Conservation (phyloP, 2,329 filamentous ascomycete species). For the Neofusicoccum parvum region DNA sequence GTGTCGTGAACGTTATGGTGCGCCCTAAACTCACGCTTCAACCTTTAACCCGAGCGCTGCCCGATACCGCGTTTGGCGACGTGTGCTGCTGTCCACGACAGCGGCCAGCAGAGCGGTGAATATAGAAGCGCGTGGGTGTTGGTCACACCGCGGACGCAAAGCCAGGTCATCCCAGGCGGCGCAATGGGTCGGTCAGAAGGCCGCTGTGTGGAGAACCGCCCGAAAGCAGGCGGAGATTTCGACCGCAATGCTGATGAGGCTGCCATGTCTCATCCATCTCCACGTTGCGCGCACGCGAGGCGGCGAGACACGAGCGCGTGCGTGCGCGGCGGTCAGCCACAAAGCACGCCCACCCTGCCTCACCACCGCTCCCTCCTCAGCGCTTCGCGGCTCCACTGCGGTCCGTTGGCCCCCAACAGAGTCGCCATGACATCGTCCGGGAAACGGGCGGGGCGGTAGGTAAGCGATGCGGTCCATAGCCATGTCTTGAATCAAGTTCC, state of each 20-base stretch:
- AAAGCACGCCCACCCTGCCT: not conserved
- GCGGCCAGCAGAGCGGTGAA: conserved; percentile 15
- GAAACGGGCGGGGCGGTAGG: not conserved
- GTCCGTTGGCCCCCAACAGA: conserved; percentile 8
- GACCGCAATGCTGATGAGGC: conserved; percentile 2
- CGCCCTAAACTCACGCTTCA: conserved; percentile 5
- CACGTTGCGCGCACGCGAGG: conserved; percentile 10
- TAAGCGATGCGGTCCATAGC: not conserved
- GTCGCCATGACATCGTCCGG: not conserved
- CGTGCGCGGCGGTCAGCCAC: conserved; percentile 9
- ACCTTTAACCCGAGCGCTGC: not conserved
- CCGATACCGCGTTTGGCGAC: not conserved
- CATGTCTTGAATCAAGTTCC: not conserved
- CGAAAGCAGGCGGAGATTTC: conserved; percentile 1
- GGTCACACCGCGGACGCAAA: conserved; percentile 8
- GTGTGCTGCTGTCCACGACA: conserved; percentile 3
- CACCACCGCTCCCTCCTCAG: not conserved
- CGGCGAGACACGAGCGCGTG: not conserved
- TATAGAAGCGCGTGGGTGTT: not conserved
- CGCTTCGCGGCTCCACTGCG: conserved; percentile 14
- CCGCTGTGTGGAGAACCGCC: conserved; percentile 7
- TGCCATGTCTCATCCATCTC: conserved; percentile 15
- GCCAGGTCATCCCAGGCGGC: conserved; percentile 1
- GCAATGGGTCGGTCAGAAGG: conserved; percentile 4
- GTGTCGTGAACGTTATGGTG: conserved; percentile 19